phyloP scores from a whole-genome alignment of 2,329 filamentous ascomycete genomes.

The Colletotrichum filicis region DNA sequence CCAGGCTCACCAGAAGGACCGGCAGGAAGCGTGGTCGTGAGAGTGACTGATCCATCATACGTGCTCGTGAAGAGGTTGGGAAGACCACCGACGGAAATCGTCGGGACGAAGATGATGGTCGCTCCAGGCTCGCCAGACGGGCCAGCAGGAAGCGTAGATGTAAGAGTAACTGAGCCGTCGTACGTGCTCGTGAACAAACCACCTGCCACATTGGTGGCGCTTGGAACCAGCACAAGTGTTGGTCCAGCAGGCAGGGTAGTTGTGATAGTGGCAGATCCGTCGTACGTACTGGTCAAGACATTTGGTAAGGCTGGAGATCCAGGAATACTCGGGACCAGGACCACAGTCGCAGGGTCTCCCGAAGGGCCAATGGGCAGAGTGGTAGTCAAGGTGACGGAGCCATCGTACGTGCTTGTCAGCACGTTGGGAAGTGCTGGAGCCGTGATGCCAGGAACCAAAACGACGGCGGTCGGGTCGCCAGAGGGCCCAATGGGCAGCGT shows the following conservation, averaged over 20 bases:
- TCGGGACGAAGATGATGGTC: neutral
- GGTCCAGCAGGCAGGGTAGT: neutral
- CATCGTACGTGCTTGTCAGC: slow-evolving; percentile 1
- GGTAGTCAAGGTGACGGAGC: neutral
- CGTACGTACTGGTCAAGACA: slow-evolving; percentile 12
- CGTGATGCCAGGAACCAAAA: neutral
- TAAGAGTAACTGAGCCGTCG: neutral
- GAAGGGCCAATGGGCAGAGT: neutral
- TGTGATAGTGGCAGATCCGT: neutral
- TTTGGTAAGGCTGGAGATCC: neutral
- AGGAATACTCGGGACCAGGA: neutral
- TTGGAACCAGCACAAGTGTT: neutral
- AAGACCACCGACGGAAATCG: neutral
- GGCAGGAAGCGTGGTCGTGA: neutral
- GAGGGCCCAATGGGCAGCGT: neutral
- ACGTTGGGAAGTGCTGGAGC: neutral
- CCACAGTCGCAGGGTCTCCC: neutral
- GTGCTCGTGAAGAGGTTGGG: neutral
- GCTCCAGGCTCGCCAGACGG: neutral
- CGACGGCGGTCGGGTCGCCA: neutral
- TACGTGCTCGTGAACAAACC: neutral
- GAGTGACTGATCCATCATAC: slow-evolving; percentile 3
- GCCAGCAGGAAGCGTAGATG: neutral
- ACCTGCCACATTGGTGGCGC: neutral
- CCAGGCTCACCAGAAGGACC: neutral